Evolutionary conservation across 805 yeast genomes (phyloP), one percentile per base, ranked within the genome.

Genomic region (Tetrapisispora arboricola): DNA sequence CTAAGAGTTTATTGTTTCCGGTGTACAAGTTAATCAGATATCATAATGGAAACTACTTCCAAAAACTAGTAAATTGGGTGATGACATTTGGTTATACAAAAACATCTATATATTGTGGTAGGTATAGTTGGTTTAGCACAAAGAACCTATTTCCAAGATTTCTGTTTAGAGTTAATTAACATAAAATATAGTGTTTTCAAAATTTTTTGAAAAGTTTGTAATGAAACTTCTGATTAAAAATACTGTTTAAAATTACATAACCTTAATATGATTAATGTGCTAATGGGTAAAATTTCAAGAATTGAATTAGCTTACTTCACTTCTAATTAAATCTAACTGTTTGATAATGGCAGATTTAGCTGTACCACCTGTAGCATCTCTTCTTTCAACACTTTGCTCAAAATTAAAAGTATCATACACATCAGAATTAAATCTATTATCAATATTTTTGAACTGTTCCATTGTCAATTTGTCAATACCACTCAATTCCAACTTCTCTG

Each of bases 301-400:
- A 30, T 18, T 17, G 25, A 2, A 10, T 25, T 17, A 24, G 16
- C 12, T 22, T 17, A 39, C 7, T 2, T 39, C 32, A 16, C 4
- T 19, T 20, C 20, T 12, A 26, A 41, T 32, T 4, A 28, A 11
- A 18, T n/a, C 36, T 44, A 90, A 66, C 64, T 92, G 98, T 54
- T 76, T 73, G 38, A 76, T 57, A n/a, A 92, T 84, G 13, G 98
- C 96, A 27, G 77, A 64, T 63, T 80, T 86, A 13, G 97, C 96
- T 25, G 98, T 88, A 50, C 99, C 99, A 46, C 99, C 99, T 42
- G 79, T 87, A 17, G 97, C 95, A 39, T 81, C 77, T 68, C 98
- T 84, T 73, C 95, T 84, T 69, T 92, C 99, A 19, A 92, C 97
- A 58, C 95, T 83, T 45, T 73, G 78, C 59, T 92, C 97, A 60